Base-by-base conservation (phyloP, 2,329 filamentous ascomycete species). In the Fusarium subglutinans region DNA sequence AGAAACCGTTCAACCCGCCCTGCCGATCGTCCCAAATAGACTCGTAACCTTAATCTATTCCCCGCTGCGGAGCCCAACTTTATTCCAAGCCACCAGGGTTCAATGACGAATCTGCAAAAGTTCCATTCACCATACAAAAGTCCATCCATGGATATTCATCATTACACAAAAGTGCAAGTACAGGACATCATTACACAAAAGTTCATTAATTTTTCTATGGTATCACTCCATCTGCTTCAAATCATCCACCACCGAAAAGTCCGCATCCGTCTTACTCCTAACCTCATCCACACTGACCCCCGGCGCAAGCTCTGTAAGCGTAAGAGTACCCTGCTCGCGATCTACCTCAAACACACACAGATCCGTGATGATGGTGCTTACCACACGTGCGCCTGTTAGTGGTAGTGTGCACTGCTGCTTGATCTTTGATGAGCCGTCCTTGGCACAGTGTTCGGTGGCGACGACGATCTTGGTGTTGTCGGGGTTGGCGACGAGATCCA, bases 311-410 rank as follows among this genome's bases (percentile, higher is more conserved):
- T 95, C 93, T 0, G 91, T 93, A 56, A 95, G 84, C 1, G 90
- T 92, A 45, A 94, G 79, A 1, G 85, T 87, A 4, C 91, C 91
- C 26, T 89, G 88, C 37, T 81, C 81, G 44, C 92, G 86, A 75
- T 93, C 89, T 13, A 93, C 91, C 77, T 93, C 85, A 81, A 93
- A 93, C 10, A 95, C 93, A 70, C 91, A 92, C 88, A 96, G 81
- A 74, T 96, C 91, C 1, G 91, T 93, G 65, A 93, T 92, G 66
- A 93, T 92, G 7, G 90, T 92, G 84, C 90, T 92, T 13, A 93
- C 91, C n/a, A 90, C 89, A 41, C 86, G 84, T 41, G 89, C 90
- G 2, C 91, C 91, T 1, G 91, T 93, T 77, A 93, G 80, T 2
- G 91, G 91, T 79, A 93, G 81, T 6, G 82, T 86, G 81, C 91